Evolutionary conservation across 306 rosid genomes (phyloP).

Genomic region (Mimosa pudica): DNA sequence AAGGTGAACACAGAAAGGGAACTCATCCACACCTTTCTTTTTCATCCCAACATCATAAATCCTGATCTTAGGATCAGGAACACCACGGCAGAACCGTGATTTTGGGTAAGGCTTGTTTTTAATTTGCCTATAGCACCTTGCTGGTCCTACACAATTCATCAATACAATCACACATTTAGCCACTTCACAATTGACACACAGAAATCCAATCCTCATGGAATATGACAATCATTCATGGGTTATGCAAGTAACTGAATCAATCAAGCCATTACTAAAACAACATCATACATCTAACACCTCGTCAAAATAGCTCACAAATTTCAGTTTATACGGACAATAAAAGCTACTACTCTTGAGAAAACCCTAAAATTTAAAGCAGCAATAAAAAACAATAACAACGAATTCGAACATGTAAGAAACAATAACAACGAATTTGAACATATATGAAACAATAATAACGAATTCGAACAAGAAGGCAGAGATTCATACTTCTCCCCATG

Average conservation of each 20-base stretch:
- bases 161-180: slow-evolving; percentile 17
- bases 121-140: slow-evolving; percentile 81
- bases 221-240: not conserved
- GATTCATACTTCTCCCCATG: no score
- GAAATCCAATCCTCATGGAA: not conserved
- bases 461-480: no score
- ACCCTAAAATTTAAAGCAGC: no score
- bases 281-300: not conserved
- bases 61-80: slow-evolving; percentile 89
- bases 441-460: no score
- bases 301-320: not conserved
- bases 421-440: no score
- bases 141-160: slow-evolving; percentile 59
- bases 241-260: not conserved
- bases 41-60: slow-evolving; percentile 95
- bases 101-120: slow-evolving; percentile 86
- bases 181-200: not conserved
- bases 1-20: slow-evolving; percentile 88
- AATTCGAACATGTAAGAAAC: no score
- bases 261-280: not conserved
- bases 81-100: slow-evolving; percentile 92
- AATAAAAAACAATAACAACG: no score
- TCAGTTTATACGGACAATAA: no score
- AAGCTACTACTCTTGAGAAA: no score
- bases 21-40: slow-evolving; percentile 90